Conservation (phyloP, 345 rosid species). For the Capsella bursapastoris region DNA sequence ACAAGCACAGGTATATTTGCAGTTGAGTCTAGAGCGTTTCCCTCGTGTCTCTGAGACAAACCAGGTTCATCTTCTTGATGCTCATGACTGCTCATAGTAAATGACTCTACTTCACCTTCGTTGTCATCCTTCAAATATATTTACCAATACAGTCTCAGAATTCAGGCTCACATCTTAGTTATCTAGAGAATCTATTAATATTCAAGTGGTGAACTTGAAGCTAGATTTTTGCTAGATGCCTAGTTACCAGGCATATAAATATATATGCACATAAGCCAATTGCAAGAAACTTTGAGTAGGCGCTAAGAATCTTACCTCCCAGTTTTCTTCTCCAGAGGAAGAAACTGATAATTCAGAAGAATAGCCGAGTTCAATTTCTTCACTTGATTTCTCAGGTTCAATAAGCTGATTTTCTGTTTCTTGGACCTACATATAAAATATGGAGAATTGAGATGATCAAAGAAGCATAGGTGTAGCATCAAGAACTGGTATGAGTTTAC, state of each 20-base stretch:
- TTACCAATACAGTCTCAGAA: constrained; percentile 12
- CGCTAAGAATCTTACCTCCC: constrained; percentile 47
- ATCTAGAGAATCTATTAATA: neutral
- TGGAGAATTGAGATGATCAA: constrained; percentile 25
- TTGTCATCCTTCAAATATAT: constrained; percentile 36
- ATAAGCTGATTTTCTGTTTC: constrained; percentile 40
- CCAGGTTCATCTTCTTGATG: constrained; percentile 31
- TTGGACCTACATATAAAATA: constrained; percentile 46
- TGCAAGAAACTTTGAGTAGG: constrained; percentile 27
- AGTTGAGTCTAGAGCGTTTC: constrained; percentile 29
- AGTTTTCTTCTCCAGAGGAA: constrained; percentile 41
- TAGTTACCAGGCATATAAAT: neutral
- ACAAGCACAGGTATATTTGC: constrained; percentile 24
- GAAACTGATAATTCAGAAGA: constrained; percentile 41
- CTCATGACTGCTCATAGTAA: constrained; percentile 36
- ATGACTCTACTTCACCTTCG: constrained; percentile 42
- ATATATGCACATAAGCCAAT: constrained; percentile 12
- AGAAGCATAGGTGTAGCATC: constrained; percentile 34
- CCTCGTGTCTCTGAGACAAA: constrained; percentile 35
- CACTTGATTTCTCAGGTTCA: constrained; percentile 39
- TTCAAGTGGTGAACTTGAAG: neutral
- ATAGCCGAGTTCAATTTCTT: constrained; percentile 39
- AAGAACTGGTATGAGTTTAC: constrained; percentile 24
- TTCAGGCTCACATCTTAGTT: constrained; percentile 10
- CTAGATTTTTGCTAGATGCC: constrained; percentile 7